Evolutionary conservation across 306 rosid species (phyloP), one percentile per base, ranked within the genome.

Genomic region (Lablab purpureus): DNA sequence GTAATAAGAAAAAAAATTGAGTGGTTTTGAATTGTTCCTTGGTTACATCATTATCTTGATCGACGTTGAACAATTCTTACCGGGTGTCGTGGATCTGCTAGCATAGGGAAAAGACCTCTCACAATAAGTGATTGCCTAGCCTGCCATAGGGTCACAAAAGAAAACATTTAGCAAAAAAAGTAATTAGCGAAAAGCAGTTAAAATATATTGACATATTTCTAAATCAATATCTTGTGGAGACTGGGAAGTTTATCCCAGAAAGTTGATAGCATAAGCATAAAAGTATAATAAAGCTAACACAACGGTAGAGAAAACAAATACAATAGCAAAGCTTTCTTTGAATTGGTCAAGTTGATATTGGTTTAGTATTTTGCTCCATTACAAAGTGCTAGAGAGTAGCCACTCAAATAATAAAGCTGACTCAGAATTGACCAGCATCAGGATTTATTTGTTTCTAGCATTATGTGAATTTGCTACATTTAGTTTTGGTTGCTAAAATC

Each of bases 111-210:
- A 68, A 94, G 97, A 40, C 97, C 97, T 85, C 99, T 91, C 50
- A 94, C 97, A 49, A 94, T 77, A 74, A 94, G 97, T 1, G 99
- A 94, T 76, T 94, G 99, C 86, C 99, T 94, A 55, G 99, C 99
- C 99, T 94, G 88, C 36, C 78, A 81, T 27, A 46, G 6, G 63
- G 7, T 51, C 66, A 76, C 49, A 25, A 34, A 66, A 80, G 60
- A 46, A 70, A 54, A 71, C 51, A 41, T 45, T 14, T 30, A 23
- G 10, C 58, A 59, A 50, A 4, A 50, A 4, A 69, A 62, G 12
- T n/a, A 40, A 66, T 54, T n/a, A 54, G 36, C n/a, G n/a, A n/a
- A n/a, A n/a, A n/a, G n/a, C n/a, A n/a, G n/a, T n/a, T n/a, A n/a
- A n/a, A n/a, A 34, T 4, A 58, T 25, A 21, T 4, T 36, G 9